Percentiles rank a stretch among this genome's conserved stretches.
Evolutionary conservation across 176 grass and related monocot genomes (phyloP).

Genomic region (Miscanthus lutarioriparius): DNA sequence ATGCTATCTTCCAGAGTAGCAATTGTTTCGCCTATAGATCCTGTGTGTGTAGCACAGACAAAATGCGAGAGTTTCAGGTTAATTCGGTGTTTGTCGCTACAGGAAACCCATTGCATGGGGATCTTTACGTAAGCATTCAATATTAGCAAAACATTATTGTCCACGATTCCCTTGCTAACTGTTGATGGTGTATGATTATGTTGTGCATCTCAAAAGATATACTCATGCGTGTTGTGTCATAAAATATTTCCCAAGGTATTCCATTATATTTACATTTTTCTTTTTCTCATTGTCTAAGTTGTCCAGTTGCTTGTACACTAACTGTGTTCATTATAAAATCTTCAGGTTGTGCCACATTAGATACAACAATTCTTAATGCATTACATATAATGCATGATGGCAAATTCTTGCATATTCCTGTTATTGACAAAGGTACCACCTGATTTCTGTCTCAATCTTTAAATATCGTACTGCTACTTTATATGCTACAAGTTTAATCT

Average conservation of each 20-base stretch:
- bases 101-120: constrained; percentile 77
- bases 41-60: constrained; percentile 81
- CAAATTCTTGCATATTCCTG: constrained; percentile 97
- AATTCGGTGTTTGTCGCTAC: constrained; percentile 80
- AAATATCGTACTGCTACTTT: constrained; percentile 18
- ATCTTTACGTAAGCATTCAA: constrained; percentile 79
- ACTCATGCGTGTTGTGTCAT: constrained; percentile 92
- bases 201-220: constrained; percentile 90
- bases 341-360: constrained; percentile 78
- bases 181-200: constrained; percentile 31
- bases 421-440: constrained; percentile 68
- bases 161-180: constrained; percentile 15
- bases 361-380: constrained; percentile 94
- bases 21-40: constrained; percentile 84
- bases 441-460: constrained; percentile 24
- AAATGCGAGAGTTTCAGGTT: constrained; percentile 83
- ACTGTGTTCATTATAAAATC: constrained; percentile 8
- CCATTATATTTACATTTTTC: constrained; percentile 27
- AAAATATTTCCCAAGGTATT: constrained; percentile 94
- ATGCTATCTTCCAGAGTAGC: constrained; percentile 66
- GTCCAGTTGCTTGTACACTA: constrained; percentile 26
- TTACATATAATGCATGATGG: constrained; percentile 96
- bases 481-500: constrained; percentile 35
- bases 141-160: constrained; percentile 23
- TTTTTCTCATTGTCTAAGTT: constrained; percentile 18